Percentiles rank a stretch among this genome's conserved stretches.
phyloP scores from a whole-genome alignment of 169 alveolate genomes.

The Plasmodium yoelii region DNA sequence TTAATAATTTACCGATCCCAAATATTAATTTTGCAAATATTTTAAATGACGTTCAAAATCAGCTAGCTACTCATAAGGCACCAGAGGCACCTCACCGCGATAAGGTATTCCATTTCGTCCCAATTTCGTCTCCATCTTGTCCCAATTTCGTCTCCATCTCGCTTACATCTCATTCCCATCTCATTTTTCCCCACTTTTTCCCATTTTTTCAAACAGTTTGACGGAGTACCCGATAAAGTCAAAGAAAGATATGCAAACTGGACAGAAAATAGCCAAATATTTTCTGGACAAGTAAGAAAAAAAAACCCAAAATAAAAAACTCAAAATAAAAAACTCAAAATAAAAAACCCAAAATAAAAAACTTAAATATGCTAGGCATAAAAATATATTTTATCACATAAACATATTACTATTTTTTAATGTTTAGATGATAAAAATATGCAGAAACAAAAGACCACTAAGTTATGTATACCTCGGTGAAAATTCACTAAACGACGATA shows the following conservation, averaged over 20 bases:
- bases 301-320: no score
- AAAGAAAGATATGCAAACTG: slow-evolving; percentile 61
- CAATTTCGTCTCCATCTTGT: no score
- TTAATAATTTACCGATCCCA: slow-evolving; percentile 25
- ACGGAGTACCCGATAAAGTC: slow-evolving; percentile 63
- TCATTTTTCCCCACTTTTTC: neutral
- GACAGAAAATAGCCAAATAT: slow-evolving; percentile 58
- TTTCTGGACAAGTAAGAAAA: slow-evolving; percentile 67
- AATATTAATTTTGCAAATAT: slow-evolving; percentile 35
- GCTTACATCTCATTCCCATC: neutral
- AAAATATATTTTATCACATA: neutral
- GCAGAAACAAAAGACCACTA: slow-evolving; percentile 53
- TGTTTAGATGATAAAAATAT: slow-evolving; percentile 62
- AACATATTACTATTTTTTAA: neutral
- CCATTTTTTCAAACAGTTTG: slow-evolving; percentile 30
- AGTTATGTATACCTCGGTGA: slow-evolving; percentile 54
- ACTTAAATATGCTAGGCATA: neutral
- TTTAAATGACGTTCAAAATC: slow-evolving; percentile 35
- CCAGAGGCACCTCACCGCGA: slow-evolving; percentile 28
- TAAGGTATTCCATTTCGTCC: no score
- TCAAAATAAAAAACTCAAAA: no score
- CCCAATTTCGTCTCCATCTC: no score
- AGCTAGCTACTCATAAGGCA: neutral
- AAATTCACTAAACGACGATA: slow-evolving; percentile 29
- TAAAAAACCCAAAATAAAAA: no score